Conservation (phyloP, 1,139 yeast genomes). For the Blastobotrys malaysiensis region DNA sequence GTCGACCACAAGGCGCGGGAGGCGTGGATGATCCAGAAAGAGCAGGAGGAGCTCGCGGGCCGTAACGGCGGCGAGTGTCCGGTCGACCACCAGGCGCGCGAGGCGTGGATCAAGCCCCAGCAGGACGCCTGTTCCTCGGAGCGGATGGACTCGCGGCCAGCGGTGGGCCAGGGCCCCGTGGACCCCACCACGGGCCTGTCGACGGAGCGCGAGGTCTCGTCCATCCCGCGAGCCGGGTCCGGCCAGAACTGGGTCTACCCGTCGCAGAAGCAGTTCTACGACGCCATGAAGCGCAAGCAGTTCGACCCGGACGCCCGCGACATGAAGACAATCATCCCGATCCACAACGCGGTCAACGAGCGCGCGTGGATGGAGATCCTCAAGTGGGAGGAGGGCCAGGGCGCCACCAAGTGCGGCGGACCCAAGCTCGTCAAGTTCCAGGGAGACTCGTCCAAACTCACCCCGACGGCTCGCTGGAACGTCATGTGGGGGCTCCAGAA, state of each 20-base stretch:
- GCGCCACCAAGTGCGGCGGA: conserved; percentile 62
- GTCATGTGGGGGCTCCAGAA: conserved; percentile 56
- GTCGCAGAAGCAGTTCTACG: conserved; percentile 88
- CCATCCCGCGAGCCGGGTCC: conserved; percentile 70
- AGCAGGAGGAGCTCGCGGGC: conserved; percentile 21
- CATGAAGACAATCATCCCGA: conserved; percentile 88
- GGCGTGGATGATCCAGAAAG: conserved; percentile 20
- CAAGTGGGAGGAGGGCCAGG: conserved; percentile 75
- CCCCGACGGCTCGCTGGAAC: conserved; percentile 86
- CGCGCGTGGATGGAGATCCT: conserved; percentile 83
- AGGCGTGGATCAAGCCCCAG: neutral
- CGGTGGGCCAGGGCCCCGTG: conserved; percentile 34
- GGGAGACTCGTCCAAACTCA: conserved; percentile 78
- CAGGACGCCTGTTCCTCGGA: conserved; percentile 26
- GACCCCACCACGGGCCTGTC: conserved; percentile 28
- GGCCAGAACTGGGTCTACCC: conserved; percentile 86
- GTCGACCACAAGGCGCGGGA: conserved; percentile 31
- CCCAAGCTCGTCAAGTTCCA: conserved; percentile 78
- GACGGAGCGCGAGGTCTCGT: conserved; percentile 65
- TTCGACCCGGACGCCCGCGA: conserved; percentile 80
- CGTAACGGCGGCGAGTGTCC: conserved; percentile 25
- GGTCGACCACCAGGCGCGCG: conserved; percentile 26
- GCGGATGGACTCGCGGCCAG: conserved; percentile 29
- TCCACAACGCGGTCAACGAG: conserved; percentile 91
- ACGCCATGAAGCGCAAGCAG: conserved; percentile 87